A percentile compares a stretch with the other conserved stretches of the same genome.
Evolutionary conservation across 192 early-diverging fungal species (phyloP).

Genomic region (Umbelopsis ramanniana): DNA sequence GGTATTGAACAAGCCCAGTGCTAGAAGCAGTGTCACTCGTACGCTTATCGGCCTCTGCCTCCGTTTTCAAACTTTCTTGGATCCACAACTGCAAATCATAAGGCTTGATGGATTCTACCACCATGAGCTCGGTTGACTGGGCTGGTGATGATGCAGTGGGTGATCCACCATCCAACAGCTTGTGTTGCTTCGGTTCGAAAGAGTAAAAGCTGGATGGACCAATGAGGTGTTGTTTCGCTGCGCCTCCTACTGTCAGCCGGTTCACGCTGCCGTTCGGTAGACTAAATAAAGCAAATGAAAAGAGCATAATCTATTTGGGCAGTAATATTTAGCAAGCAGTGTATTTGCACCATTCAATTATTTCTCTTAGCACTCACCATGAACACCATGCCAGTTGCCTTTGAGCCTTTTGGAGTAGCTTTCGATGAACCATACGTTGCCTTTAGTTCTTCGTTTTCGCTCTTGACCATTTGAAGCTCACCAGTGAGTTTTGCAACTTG

Average conservation of each 20-base stretch:
- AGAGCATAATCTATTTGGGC: slow-evolving; percentile 70
- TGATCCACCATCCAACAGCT: slow-evolving; percentile 13
- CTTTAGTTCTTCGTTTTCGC: slow-evolving; percentile 5
- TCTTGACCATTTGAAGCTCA: slow-evolving; percentile 13
- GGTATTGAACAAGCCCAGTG: slow-evolving; percentile 36
- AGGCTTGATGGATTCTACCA: slow-evolving; percentile 40
- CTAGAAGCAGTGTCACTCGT: slow-evolving; percentile 12
- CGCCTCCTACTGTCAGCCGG: slow-evolving; percentile 54
- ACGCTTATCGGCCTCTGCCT: slow-evolving; percentile 20
- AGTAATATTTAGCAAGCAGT: neutral
- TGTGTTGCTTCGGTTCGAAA: neutral
- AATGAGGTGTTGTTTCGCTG: slow-evolving; percentile 32
- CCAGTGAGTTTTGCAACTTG: slow-evolving; percentile 44
- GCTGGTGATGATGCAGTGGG: neutral
- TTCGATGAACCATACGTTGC: neutral
- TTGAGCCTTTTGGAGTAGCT: slow-evolving; percentile 37
- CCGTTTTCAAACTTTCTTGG: slow-evolving; percentile 20
- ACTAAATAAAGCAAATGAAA: slow-evolving; percentile 84
- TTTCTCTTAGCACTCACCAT: slow-evolving; percentile 49
- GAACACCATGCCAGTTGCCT: slow-evolving; percentile 60
- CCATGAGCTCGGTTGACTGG: slow-evolving; percentile 28
- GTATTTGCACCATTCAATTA: slow-evolving; percentile 9
- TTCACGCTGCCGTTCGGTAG: slow-evolving; percentile 59
- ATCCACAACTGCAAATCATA: slow-evolving; percentile 36
- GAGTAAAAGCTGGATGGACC: slow-evolving; percentile 39